Percentiles rank a stretch among this genome's conserved stretches.
Evolutionary conservation across 768 basidiomycete species (phyloP).

Genomic region (Basidioascus undulatus): DNA sequence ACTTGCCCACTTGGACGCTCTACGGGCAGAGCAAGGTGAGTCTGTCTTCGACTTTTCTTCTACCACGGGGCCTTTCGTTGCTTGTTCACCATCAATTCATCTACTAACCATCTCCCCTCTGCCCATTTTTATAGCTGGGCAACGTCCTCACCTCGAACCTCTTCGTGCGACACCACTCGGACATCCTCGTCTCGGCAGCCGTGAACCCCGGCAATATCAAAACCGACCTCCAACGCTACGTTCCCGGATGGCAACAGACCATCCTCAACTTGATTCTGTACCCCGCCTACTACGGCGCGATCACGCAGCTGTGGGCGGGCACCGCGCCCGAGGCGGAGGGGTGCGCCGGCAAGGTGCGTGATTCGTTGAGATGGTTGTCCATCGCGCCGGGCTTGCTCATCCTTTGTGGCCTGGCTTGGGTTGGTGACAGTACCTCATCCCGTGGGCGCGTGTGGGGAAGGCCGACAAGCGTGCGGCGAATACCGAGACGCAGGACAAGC

Average conservation of each 20-base stretch:
- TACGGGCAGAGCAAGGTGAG: neutral
- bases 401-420: too few relatives aligned
- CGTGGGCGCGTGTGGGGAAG: too few relatives aligned
- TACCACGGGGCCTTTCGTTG: neutral
- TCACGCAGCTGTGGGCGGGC: conserved; percentile 8
- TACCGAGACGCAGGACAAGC: too few relatives aligned
- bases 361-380: too few relatives aligned
- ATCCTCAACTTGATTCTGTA: neutral
- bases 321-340: conserved; percentile 4
- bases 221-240: conserved; percentile 10
- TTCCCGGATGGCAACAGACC: too few relatives aligned
- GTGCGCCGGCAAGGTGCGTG: conserved; percentile 5
- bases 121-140: too few relatives aligned
- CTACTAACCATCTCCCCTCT: too few relatives aligned
- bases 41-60: neutral
- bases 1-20: neutral
- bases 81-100: neutral
- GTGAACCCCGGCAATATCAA: conserved; percentile 10
- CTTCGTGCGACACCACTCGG: conserved; percentile 4
- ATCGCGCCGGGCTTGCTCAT: too few relatives aligned
- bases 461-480: too few relatives aligned
- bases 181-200: conserved; percentile 6
- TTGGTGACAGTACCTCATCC: too few relatives aligned
- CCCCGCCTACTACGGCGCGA: conserved; percentile 2
- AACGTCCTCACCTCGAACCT: conserved; percentile 10